Conservation (phyloP, 208 protist species). For the Zelonia costaricensis region DNA sequence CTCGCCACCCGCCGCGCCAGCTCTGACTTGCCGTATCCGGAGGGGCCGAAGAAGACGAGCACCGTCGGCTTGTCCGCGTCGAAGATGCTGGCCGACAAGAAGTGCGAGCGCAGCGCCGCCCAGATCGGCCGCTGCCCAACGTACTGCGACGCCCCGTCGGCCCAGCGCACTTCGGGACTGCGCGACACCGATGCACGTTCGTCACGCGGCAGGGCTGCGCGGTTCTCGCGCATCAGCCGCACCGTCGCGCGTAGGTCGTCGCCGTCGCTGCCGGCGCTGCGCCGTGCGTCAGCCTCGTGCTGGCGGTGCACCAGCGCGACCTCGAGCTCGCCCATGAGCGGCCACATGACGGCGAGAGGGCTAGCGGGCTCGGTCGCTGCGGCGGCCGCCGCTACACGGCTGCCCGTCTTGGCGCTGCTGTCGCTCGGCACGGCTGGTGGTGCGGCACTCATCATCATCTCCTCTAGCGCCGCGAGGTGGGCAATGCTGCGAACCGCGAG, state of each 20-base stretch:
- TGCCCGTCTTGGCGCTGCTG: no score
- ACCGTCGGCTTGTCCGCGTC: conserved; percentile 80
- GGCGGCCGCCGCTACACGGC: no score
- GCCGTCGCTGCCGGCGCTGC: conserved; percentile 25
- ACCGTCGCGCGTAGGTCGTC: conserved; percentile 9
- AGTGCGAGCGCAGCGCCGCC: conserved; percentile 51
- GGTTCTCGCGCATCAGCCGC: conserved; percentile 18
- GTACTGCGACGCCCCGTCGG: conserved; percentile 45
- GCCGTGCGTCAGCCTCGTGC: conserved; percentile 44
- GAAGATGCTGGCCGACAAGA: conserved; percentile 61
- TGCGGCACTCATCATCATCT: conserved; percentile 13
- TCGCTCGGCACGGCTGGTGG: no score
- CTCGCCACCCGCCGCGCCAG: conserved; percentile 67
- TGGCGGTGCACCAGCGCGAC: conserved; percentile 43
- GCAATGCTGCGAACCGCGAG: conserved; percentile 34
- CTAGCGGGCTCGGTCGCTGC: not conserved
- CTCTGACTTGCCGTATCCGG: conserved; percentile 86
- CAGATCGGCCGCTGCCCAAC: conserved; percentile 74
- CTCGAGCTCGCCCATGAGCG: conserved; percentile 36
- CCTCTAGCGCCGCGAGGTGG: conserved; percentile 35
- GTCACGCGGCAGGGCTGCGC: not conserved
- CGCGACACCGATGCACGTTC: not conserved
- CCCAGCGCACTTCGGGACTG: conserved; percentile 47
- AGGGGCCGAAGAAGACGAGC: conserved; percentile 82
- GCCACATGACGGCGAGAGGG: conserved; percentile 20